phyloP scores from a whole-genome alignment of 768 basidiomycete species.

The Agrocybe pediades region DNA sequence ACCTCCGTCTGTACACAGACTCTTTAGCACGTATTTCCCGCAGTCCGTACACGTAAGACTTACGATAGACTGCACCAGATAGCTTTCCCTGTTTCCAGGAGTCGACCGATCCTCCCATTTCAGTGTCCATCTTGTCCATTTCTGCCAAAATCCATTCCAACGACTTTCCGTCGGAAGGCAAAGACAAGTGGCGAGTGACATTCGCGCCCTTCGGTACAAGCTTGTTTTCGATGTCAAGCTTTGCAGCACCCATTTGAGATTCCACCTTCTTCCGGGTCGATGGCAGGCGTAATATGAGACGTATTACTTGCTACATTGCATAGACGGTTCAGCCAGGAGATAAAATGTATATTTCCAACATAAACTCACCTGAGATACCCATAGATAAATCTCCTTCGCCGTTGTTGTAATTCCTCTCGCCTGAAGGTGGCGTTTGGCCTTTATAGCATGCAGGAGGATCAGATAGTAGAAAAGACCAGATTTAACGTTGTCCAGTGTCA shows the following conservation, averaged over 20 bases:
- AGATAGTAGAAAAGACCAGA: conserved; percentile 62
- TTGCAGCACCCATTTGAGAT: conserved; percentile 64
- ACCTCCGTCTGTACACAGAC: conserved; percentile 81
- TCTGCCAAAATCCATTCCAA: conserved; percentile 75
- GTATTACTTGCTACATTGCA: conserved; percentile 50
- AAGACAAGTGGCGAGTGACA: conserved; percentile 63
- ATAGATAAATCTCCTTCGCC: conserved; percentile 52
- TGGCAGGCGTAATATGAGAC: conserved; percentile 64
- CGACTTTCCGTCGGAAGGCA: conserved; percentile 66
- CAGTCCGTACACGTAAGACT: background rate
- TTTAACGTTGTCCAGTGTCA: conserved; percentile 51
- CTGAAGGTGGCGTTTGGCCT: conserved; percentile 60
- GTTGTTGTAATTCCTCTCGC: conserved; percentile 60
- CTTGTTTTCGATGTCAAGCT: conserved; percentile 62
- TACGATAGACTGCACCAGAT: conserved; percentile 87
- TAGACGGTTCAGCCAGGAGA: background rate
- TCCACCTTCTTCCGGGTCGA: conserved; percentile 59
- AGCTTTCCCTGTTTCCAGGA: conserved; percentile 75
- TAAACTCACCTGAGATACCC: conserved; percentile 48
- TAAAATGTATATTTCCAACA: background rate
- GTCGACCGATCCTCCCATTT: conserved; percentile 40
- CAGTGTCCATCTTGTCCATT: conserved; percentile 79
- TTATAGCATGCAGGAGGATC: conserved; percentile 49
- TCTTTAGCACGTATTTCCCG: background rate
- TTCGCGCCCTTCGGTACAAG: conserved; percentile 66